Conservation (phyloP, 768 basidiomycete species). For the Leccinum incarnatum region DNA sequence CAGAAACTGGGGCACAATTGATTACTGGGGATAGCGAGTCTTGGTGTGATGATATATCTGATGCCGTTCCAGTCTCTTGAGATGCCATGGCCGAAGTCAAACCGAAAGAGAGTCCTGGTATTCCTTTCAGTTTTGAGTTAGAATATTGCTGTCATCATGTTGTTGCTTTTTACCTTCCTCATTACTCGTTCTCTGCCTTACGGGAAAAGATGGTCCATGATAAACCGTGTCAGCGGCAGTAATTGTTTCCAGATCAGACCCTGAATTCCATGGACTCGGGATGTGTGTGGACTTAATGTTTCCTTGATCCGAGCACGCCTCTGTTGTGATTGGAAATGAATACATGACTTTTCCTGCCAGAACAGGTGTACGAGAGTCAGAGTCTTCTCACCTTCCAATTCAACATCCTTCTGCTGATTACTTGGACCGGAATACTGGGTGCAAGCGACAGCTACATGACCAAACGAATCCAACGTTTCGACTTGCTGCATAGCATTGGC, state of each 20-base stretch:
- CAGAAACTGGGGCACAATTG: slow-evolving; percentile 9
- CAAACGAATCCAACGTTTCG: not conserved
- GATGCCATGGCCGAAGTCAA: too few relatives aligned
- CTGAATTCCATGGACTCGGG: not conserved
- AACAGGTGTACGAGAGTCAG: not conserved
- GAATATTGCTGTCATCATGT: not conserved
- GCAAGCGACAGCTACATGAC: slow-evolving; percentile 1
- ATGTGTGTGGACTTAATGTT: not conserved
- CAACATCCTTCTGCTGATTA: not conserved
- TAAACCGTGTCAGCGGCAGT: not conserved
- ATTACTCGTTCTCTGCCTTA: not conserved
- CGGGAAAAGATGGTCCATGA: not conserved
- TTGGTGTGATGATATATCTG: not conserved
- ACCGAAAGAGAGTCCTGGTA: too few relatives aligned
- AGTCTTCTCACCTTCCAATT: slow-evolving; percentile 9
- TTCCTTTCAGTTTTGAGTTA: not conserved
- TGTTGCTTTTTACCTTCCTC: slow-evolving; percentile 10
- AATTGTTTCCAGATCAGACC: not conserved
- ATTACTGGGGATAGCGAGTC: slow-evolving; percentile 1
- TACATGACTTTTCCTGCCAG: not conserved
- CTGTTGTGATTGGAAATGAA: slow-evolving; percentile 3
- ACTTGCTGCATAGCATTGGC: slow-evolving; percentile 27
- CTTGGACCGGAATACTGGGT: not conserved
- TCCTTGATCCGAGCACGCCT: not conserved
- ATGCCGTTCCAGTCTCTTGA: not conserved